Conservation (phyloP, 2,329 filamentous ascomycete genomes). For the Sarocladiaceae sp. region DNA sequence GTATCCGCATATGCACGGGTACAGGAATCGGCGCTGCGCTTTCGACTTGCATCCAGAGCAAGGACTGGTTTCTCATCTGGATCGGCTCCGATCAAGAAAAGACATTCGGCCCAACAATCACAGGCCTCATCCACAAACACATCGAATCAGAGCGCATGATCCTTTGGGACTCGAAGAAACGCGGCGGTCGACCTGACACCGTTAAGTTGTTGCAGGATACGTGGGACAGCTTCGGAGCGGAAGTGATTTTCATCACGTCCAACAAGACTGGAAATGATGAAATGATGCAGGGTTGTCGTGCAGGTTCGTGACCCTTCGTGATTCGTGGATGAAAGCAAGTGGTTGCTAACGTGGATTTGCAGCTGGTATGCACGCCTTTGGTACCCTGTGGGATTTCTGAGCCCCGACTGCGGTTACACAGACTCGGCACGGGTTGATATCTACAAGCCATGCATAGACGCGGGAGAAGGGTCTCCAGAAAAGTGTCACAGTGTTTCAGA, state of each 20-base stretch:
- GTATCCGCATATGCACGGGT: conserved; percentile 36
- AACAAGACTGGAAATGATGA: conserved; percentile 37
- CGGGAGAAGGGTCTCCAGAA: no score
- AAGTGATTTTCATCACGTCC: conserved; percentile 39
- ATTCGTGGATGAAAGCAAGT: no score
- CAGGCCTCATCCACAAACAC: conserved; percentile 31
- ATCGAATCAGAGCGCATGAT: conserved; percentile 37
- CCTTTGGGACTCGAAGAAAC: conserved; percentile 37
- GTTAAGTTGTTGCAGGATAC: conserved; percentile 33
- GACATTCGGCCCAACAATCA: conserved; percentile 35
- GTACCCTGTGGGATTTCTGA: conserved; percentile 35
- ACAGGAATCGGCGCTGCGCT: conserved; percentile 36
- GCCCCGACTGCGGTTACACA: no score
- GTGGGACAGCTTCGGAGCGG: conserved; percentile 33
- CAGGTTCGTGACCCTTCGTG: conserved; percentile 22
- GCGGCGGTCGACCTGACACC: conserved; percentile 33
- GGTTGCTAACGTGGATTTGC: no score
- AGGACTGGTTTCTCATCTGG: conserved; percentile 32
- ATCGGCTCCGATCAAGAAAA: conserved; percentile 37
- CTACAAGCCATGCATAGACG: no score
- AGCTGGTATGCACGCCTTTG: conserved; percentile 33
- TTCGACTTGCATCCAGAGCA: conserved; percentile 34
- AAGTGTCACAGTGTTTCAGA: no score
- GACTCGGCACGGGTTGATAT: no score
- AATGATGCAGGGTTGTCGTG: conserved; percentile 37